A percentile compares a stretch with the other conserved stretches of the same genome.
Conservation (phyloP, 169 alveolate species). For the Cryptosporidium ubiquitum region DNA sequence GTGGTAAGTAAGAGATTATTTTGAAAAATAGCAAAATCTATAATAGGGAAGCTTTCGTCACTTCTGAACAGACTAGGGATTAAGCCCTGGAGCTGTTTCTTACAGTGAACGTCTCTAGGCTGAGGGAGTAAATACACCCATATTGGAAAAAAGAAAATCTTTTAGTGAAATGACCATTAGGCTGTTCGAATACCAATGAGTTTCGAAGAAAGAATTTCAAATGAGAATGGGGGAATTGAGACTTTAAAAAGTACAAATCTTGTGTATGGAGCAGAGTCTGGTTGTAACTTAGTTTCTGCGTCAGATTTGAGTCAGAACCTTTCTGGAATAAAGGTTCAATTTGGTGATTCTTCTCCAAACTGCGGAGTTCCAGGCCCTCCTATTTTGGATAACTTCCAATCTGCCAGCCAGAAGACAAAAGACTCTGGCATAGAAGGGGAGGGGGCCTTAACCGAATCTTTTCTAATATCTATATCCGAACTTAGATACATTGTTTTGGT, state of each 20-base stretch:
- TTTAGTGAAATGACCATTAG: neutral
- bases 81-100: constrained; percentile 18
- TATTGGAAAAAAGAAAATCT: neutral
- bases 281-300: neutral
- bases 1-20: neutral
- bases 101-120: neutral
- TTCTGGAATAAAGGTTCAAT: neutral
- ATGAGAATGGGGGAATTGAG: constrained; percentile 5
- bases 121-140: neutral
- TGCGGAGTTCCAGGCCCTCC: neutral
- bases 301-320: constrained; percentile 21
- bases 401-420: neutral
- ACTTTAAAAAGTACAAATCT: neutral
- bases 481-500: constrained; percentile 48
- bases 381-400: neutral
- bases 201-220: constrained; percentile 22
- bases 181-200: constrained; percentile 27
- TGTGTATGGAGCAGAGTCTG: neutral
- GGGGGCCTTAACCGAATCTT: constrained; percentile 3
- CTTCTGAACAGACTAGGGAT: neutral
- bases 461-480: constrained; percentile 21
- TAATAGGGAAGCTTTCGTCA: neutral
- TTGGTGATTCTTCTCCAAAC: neutral
- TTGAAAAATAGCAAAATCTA: neutral
- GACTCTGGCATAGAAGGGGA: neutral